phyloP scores from a whole-genome alignment of 495 filamentous ascomycete genomes.

The Staphylotrichum tortipilum region DNA sequence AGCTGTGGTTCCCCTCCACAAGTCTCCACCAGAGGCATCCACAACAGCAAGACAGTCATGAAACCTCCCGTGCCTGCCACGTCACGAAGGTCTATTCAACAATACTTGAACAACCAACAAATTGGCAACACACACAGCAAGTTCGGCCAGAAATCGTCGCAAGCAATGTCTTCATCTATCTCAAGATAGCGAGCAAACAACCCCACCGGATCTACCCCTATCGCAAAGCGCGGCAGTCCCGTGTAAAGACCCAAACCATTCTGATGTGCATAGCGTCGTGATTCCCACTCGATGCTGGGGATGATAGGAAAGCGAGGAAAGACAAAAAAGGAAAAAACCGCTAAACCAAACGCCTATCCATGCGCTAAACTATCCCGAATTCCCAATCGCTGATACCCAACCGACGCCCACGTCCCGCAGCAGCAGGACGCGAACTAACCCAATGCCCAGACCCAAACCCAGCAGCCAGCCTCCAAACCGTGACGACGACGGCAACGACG shows the following conservation, averaged over 20 bases:
- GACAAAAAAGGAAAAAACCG: background rate
- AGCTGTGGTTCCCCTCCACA: too few relatives aligned
- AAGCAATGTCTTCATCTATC: background rate
- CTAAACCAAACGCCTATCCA: too few relatives aligned
- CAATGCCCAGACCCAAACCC: background rate
- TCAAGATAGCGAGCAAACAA: background rate
- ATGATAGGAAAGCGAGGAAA: background rate
- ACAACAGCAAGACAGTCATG: too few relatives aligned
- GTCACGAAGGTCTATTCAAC: too few relatives aligned
- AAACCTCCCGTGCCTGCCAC: too few relatives aligned
- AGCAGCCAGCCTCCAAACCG: too few relatives aligned
- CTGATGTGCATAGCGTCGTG: slow-evolving; percentile 1
- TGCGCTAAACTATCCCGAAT: background rate
- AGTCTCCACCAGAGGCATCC: too few relatives aligned
- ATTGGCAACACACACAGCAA: too few relatives aligned
- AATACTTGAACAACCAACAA: too few relatives aligned
- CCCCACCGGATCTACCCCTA: background rate
- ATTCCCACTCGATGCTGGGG: background rate
- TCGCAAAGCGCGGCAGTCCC: background rate
- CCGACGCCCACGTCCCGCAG: background rate
- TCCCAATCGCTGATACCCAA: slow-evolving; percentile 6
- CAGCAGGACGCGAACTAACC: background rate
- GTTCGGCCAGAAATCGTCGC: too few relatives aligned
- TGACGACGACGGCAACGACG: too few relatives aligned
- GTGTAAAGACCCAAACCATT: slow-evolving; percentile 1